Conservation (phyloP, 495 filamentous ascomycete genomes). For the Hyaloscypha hepaticicola region DNA sequence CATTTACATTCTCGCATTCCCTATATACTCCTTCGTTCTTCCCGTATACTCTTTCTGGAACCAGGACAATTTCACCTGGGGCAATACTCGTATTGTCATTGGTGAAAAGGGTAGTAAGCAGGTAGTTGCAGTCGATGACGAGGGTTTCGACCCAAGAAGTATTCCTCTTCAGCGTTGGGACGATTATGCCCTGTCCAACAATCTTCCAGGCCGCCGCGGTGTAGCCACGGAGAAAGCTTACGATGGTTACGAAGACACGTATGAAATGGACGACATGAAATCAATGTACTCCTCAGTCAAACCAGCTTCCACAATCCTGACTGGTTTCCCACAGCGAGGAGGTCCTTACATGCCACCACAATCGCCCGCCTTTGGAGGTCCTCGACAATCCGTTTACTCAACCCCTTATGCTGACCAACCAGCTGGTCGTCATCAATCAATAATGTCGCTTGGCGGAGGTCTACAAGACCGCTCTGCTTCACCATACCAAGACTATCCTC, state of each 20-base stretch:
- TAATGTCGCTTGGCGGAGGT: slow-evolving; percentile 48
- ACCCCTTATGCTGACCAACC: slow-evolving; percentile 22
- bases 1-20: slow-evolving; percentile 92
- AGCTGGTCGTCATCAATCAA: slow-evolving; percentile 41
- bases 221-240: slow-evolving; percentile 63
- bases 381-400: slow-evolving; percentile 50
- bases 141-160: slow-evolving; percentile 83
- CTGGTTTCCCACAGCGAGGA: slow-evolving; percentile 72
- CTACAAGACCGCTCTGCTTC: slow-evolving; percentile 36
- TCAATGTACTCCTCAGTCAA: slow-evolving; percentile 93
- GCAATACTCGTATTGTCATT: slow-evolving; percentile 95
- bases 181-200: slow-evolving; percentile 90
- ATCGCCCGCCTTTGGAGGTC: slow-evolving; percentile 67
- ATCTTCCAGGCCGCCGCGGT: slow-evolving; percentile 87
- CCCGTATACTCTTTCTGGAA: slow-evolving; percentile 99
- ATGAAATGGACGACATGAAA: slow-evolving; percentile 98
- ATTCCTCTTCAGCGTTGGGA: slow-evolving; percentile 97
- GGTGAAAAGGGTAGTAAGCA: slow-evolving; percentile 90
- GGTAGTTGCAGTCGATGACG: slow-evolving; percentile 82
- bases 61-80: slow-evolving; percentile 97
- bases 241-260: slow-evolving; percentile 64
- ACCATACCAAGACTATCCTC: slow-evolving; percentile 51
- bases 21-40: slow-evolving; percentile 87
- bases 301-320: slow-evolving; percentile 88
- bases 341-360: slow-evolving; percentile 74